Conservation (phyloP, 2,329 filamentous ascomycete genomes). For the Ophiostoma quercus region DNA sequence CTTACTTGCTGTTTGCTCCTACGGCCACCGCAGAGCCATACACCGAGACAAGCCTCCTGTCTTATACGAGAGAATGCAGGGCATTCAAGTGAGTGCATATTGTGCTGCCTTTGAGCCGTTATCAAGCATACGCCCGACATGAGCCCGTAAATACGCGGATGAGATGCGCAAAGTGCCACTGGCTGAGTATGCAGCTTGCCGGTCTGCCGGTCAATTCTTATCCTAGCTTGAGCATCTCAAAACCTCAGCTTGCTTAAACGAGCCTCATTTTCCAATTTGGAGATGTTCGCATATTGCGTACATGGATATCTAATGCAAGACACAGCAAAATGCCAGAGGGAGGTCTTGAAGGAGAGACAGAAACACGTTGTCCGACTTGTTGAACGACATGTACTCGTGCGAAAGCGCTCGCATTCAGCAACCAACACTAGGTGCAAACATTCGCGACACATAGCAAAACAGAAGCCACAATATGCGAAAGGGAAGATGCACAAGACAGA, state of each 20-base stretch:
- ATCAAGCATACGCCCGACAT: conserved; percentile 10
- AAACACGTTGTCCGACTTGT: neutral
- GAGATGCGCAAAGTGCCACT: neutral
- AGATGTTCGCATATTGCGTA: neutral
- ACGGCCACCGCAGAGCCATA: neutral
- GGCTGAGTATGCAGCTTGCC: neutral
- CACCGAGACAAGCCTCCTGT: conserved; percentile 3
- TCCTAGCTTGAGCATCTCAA: neutral
- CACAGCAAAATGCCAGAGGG: neutral
- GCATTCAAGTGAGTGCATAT: neutral
- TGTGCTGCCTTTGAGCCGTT: neutral
- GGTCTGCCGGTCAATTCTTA: neutral
- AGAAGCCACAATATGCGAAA: neutral
- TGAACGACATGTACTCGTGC: neutral
- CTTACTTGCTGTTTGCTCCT: neutral
- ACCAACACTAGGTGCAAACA: neutral
- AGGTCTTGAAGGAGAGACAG: neutral
- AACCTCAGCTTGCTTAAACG: neutral
- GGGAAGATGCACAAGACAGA: neutral
- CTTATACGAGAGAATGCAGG: neutral
- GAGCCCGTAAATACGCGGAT: conserved; percentile 16
- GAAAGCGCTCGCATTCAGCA: neutral
- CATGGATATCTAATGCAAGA: neutral
- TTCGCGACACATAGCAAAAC: neutral
- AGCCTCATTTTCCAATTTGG: neutral